Conservation (phyloP, 2,329 filamentous ascomycete genomes). For the Talaromyces sp. region DNA sequence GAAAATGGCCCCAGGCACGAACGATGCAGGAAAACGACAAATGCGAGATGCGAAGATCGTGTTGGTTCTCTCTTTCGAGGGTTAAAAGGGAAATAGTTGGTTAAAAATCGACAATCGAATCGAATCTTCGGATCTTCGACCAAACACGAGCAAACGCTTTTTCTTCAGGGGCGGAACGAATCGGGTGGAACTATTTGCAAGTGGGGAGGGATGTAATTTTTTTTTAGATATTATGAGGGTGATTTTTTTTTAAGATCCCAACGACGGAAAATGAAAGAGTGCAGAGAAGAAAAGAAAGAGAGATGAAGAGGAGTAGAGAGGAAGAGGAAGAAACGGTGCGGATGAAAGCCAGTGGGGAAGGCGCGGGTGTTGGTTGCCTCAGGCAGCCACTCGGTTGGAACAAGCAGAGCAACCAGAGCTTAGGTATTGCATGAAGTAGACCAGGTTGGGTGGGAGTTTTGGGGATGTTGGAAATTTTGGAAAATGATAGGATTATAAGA, state of each 20-base stretch:
- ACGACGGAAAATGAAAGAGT: conserved; percentile 34
- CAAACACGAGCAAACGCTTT: conserved; percentile 21
- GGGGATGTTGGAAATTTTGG: too few relatives aligned
- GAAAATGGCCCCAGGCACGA: conserved; percentile 5
- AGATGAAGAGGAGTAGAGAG: conserved; percentile 16
- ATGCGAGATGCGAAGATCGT: conserved; percentile 3
- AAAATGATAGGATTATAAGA: too few relatives aligned
- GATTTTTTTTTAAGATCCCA: conserved; percentile 17
- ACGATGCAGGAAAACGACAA: background rate
- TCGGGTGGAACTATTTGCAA: conserved; percentile 26
- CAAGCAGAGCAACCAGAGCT: too few relatives aligned
- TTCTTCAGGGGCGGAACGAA: conserved; percentile 30
- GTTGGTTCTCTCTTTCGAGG: conserved; percentile 2
- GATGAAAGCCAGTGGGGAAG: conserved; percentile 22
- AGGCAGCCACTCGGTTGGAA: conserved; percentile 3
- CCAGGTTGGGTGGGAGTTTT: too few relatives aligned
- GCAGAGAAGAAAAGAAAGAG: conserved; percentile 31
- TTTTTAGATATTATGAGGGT: conserved; percentile 13
- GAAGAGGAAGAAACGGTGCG: conserved; percentile 22
- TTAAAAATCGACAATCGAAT: conserved; percentile 18
- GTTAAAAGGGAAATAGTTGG: too few relatives aligned
- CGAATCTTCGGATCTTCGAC: conserved; percentile 12
- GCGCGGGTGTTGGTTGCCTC: conserved; percentile 13
- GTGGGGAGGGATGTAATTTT: conserved; percentile 11
- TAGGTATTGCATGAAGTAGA: too few relatives aligned